Conservation (phyloP, 345 rosid genomes). For the Bruguiera gymnorhiza region DNA sequence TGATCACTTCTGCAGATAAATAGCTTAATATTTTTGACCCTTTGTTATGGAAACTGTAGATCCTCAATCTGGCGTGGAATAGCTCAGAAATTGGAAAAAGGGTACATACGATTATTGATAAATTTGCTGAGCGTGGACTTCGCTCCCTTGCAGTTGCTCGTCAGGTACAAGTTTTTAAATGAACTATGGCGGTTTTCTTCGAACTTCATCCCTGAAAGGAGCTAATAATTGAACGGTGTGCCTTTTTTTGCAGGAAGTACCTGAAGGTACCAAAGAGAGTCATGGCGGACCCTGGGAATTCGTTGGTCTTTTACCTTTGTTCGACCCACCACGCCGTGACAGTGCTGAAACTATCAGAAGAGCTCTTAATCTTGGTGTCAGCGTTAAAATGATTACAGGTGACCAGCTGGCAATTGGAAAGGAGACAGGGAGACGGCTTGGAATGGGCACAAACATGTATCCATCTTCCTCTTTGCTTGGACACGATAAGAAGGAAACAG, state of each 20-base stretch:
- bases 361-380: constrained; percentile 69
- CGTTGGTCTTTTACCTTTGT: constrained; percentile 71
- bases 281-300: constrained; percentile 87
- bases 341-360: constrained; percentile 70
- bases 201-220: neutral
- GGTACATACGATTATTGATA: constrained; percentile 56
- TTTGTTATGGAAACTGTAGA: constrained; percentile 24
- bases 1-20: neutral
- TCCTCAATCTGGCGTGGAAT: constrained; percentile 52
- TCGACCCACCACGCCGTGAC: constrained; percentile 80
- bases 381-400: constrained; percentile 82
- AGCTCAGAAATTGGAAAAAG: constrained; percentile 37
- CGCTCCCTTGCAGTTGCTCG: constrained; percentile 85
- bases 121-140: constrained; percentile 80
- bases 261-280: constrained; percentile 68
- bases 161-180: constrained; percentile 40
- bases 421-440: constrained; percentile 95
- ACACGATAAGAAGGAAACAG: constrained; percentile 43
- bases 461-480: constrained; percentile 88
- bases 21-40: constrained; percentile 5
- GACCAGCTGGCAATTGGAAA: constrained; percentile 93
- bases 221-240: neutral
- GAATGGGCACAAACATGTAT: constrained; percentile 97
- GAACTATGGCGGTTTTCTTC: neutral
- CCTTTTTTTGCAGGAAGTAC: constrained; percentile 39